Percentiles rank a stretch among this genome's conserved stretches.
Conservation (phyloP, 2,329 filamentous ascomycete genomes). For the Colletotrichum cordylinicola region DNA sequence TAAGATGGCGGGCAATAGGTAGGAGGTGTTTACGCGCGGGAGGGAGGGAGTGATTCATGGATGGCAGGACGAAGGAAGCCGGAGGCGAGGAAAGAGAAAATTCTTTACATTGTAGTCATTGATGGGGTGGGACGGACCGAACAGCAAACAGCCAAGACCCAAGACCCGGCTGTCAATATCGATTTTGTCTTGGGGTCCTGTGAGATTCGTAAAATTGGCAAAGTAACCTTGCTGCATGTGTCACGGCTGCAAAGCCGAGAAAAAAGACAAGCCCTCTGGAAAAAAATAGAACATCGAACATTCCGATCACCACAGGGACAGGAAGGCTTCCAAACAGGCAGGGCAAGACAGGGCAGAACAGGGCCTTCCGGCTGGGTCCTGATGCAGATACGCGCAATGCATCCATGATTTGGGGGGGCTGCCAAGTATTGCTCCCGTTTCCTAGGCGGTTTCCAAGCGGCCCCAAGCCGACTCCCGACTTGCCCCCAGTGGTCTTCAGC, state of each 20-base stretch:
- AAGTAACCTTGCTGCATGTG: not conserved
- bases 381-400: constrained; percentile 21
- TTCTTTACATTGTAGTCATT: not conserved
- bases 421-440: constrained; percentile 4
- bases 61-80: not conserved
- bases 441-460: not conserved
- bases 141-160: not conserved
- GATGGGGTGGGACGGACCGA: not conserved
- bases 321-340: not conserved
- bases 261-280: not conserved
- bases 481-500: not conserved
- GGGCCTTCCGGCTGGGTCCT: constrained; percentile 4
- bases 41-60: not conserved
- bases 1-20: not conserved
- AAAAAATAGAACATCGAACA: constrained; percentile 10
- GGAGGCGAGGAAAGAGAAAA: not conserved
- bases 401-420: constrained; percentile 4
- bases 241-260: constrained; percentile 14
- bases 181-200: not conserved
- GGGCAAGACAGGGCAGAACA: not conserved
- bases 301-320: constrained; percentile 22
- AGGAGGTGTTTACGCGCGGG: not conserved
- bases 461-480: not conserved
- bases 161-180: not conserved
- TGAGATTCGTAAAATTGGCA: not conserved